Evolutionary conservation across 495 filamentous ascomycete species (phyloP), one percentile per base, ranked within the genome.

Genomic region (Lindgomyces ingoldianus): DNA sequence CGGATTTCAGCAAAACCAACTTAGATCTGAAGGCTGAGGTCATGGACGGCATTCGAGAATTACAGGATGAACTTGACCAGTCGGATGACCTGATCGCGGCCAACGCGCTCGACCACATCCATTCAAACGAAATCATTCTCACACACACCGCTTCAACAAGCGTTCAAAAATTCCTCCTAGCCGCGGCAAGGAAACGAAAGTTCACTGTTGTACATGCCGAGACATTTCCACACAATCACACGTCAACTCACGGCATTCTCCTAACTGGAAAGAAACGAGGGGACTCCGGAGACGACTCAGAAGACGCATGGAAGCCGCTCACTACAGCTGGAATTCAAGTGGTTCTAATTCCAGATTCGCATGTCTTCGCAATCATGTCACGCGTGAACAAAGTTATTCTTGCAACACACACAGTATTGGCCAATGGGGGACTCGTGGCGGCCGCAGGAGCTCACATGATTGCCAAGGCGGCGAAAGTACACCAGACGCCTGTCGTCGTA

Each of bases 371-470:
- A 4, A 85, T 96, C 57, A 97, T 97, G 89, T 89, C 93, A 0
- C 85, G 87, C 54, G 90, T 96, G 70, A 95, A 93, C 80, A 96
- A 96, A 79, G 92, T 97, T 62, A 89, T 97, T 30, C 81, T 97
- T 24, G 85, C 88, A 22, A 91, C 91, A 9, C 89, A 93, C 70
- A 88, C 87, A 16, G 89, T 96, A 41, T 85, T 93, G 39, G 90
- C 90, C 36, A 92, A 93, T 70, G 93, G 93, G 39, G 90, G 89
- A 14, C 79, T 94, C 24, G 81, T 96, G 16, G 90, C 90, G 12
- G 86, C 91, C 16, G 85, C 89, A 29, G 93, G 91, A 14, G 87
- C 90, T 12, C 83, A 82, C 60, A 83, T 87, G 45, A 91, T 96
- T 71, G 90, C 91, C 19, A 84, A 86, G 62, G 92, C 93, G 16